Base-by-base conservation (phyloP, 106 monocot genomes). In the Dendrobium officinale region DNA sequence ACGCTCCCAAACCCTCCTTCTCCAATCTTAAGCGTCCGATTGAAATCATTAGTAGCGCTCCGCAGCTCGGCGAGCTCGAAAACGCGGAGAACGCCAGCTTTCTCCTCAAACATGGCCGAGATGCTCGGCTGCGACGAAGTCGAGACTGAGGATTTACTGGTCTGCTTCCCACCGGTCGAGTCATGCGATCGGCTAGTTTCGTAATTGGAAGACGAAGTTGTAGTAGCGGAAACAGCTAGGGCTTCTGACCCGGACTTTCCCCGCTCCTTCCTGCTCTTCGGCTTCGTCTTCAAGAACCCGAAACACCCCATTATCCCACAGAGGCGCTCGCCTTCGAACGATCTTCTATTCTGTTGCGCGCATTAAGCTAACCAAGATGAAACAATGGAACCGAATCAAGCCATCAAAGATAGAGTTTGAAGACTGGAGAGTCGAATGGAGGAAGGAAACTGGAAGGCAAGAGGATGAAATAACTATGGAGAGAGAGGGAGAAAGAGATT, bases 1-100 rank as follows among this genome's bases (percentile, higher is more conserved):
- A 91, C 91, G 40, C 81, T 80, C 22, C 91, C 91, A 73, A 91
- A 91, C 0, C 91, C 91, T 54, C 91, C 91, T 77, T 88, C 86
- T 44, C 91, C 91, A 9, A 91, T 84, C 88, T 84, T 88, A 67
- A 82, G 75, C 73, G 64, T 24, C 84, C 82, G 80, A 55, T 72
- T 91, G 82, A 91, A 91, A 17, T 80, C 45, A 83, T 84, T 88
- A 26, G 91, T 91, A 18, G 91, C 91, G 3, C 55, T 75, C 54
- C 75, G 77, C 37, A 91, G 86, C 84, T 91, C 88, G 5, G 72
- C 68, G 4, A 86, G 55, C 44, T 80, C 78, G 47, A 91, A 91
- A 44, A 81, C 86, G 6, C 84, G 76, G 26, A 91, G 82, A 61
- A 75, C 73, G 16, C 77, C 73, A 0, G 73, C 84, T 79, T 78